Evolutionary conservation across 1,284 basidiomycete genomes (phyloP).

Genomic region (Marasmius fiardii): DNA sequence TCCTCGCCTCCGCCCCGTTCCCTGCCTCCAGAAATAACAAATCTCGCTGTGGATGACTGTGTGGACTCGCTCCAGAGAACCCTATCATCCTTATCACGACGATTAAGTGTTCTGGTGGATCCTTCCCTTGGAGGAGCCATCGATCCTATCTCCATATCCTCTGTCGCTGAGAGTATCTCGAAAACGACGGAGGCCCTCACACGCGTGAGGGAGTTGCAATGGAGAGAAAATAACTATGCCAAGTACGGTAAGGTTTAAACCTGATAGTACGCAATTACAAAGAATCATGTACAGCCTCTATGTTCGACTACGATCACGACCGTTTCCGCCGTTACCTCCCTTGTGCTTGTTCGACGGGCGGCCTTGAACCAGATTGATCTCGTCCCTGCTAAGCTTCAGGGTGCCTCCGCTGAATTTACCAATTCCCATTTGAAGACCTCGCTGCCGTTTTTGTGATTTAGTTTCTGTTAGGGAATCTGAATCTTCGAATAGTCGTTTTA

Average conservation of each 20-base stretch:
- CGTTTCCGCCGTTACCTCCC: too few relatives aligned
- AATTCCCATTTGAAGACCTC: conserved; percentile 73
- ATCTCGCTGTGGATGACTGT: conserved; percentile 33
- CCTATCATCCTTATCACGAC: conserved; percentile 50
- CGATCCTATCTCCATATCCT: conserved; percentile 50
- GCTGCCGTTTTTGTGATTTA: conserved; percentile 45
- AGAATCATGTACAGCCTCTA: conserved; percentile 10
- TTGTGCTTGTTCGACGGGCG: conserved; percentile 20
- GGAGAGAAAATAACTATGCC: conserved; percentile 22
- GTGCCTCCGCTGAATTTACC: conserved; percentile 69
- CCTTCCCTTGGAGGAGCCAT: conserved; percentile 22
- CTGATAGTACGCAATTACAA: background rate
- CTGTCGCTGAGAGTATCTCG: conserved; percentile 66
- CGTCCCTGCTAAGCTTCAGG: conserved; percentile 57
- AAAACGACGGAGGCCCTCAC: conserved; percentile 63
- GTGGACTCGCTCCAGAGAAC: conserved; percentile 49
- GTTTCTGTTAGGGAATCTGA: conserved; percentile 27
- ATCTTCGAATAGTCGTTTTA: conserved; percentile 63
- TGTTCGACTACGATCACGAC: background rate
- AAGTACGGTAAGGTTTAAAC: background rate
- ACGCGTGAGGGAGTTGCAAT: conserved; percentile 56
- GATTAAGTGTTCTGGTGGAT: conserved; percentile 42
- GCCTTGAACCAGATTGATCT: conserved; percentile 47
- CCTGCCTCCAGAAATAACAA: too few relatives aligned
- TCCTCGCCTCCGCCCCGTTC: too few relatives aligned